These are phyloP conservation scores for Mangifera indica DNA, from an alignment of 345 rosid genomes.

Conservation along the genomic window DNA sequence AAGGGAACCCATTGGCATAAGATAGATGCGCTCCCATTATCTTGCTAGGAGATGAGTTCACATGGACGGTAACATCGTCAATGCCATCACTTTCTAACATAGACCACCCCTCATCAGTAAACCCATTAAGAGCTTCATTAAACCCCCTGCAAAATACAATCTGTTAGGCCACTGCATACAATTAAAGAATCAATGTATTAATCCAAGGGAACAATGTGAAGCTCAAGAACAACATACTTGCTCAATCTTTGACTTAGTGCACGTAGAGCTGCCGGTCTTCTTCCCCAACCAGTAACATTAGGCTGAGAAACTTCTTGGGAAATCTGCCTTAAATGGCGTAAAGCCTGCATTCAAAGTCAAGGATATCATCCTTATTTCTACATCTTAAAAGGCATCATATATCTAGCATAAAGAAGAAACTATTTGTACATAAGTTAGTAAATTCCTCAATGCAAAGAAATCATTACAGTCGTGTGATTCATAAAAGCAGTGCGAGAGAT, in stretches of 20 bases:
- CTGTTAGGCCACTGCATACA: conserved; percentile 9
- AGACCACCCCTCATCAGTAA: conserved; percentile 94
- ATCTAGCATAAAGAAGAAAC: not conserved
- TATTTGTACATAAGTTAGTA: not conserved
- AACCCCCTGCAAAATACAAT: conserved; percentile 63
- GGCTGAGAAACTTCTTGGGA: conserved; percentile 94
- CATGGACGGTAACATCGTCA: conserved; percentile 89
- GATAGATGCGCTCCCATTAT: conserved; percentile 71
- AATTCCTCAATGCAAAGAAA: not conserved
- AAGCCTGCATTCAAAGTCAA: conserved; percentile 47
- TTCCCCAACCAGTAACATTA: conserved; percentile 78
- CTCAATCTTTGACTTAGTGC: conserved; percentile 85
- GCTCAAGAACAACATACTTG: conserved; percentile 44
- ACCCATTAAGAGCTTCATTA: conserved; percentile 94
- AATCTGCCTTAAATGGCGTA: conserved; percentile 88
- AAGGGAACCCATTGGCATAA: conserved; percentile 65
- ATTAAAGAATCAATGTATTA: not conserved
- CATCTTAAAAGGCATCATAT: too few relatives aligned
- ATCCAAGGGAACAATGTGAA: not conserved
- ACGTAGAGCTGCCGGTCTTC: conserved; percentile 92
- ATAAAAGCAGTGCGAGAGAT: too few relatives aligned
- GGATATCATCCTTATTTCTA: not conserved
- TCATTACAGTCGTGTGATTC: not conserved
- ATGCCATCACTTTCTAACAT: conserved; percentile 89
- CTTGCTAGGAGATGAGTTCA: conserved; percentile 85